Conservation (phyloP, 2,329 filamentous ascomycete species). For the Calonectria pteridis region DNA sequence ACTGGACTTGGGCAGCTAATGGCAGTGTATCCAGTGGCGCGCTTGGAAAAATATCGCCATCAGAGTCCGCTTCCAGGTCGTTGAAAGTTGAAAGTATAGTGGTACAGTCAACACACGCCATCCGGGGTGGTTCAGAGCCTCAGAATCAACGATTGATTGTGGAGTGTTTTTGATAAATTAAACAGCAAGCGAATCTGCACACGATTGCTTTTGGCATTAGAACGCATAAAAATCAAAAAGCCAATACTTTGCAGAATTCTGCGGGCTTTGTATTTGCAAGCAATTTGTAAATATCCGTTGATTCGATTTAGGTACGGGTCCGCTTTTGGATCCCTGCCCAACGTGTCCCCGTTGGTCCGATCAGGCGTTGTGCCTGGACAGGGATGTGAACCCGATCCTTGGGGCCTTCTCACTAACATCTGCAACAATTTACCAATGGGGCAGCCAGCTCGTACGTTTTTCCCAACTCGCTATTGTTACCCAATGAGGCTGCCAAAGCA, state of each 20-base stretch:
- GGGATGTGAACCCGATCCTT: background rate
- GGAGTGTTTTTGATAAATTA: background rate
- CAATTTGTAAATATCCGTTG: background rate
- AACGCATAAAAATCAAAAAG: background rate
- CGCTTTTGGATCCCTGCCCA: background rate
- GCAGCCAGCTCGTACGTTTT: background rate
- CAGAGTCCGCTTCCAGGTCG: background rate
- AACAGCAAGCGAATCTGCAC: background rate
- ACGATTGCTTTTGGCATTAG: background rate
- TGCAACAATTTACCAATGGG: background rate
- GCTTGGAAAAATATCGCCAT: background rate
- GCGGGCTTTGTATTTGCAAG: background rate
- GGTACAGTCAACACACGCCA: background rate
- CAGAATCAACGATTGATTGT: background rate
- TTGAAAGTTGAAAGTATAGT: background rate
- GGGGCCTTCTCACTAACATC: background rate
- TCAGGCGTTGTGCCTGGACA: background rate
- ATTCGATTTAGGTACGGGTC: background rate
- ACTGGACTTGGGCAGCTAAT: background rate
- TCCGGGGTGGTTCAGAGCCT: background rate
- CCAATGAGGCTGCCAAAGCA: no score
- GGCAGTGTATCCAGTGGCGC: background rate
- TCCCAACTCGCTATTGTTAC: no score
- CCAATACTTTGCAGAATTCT: background rate
- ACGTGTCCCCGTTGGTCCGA: background rate